These are phyloP conservation scores for Mortierella polycephala DNA, from an alignment of 371 early-diverging fungal species.

Conservation along the genomic window DNA sequence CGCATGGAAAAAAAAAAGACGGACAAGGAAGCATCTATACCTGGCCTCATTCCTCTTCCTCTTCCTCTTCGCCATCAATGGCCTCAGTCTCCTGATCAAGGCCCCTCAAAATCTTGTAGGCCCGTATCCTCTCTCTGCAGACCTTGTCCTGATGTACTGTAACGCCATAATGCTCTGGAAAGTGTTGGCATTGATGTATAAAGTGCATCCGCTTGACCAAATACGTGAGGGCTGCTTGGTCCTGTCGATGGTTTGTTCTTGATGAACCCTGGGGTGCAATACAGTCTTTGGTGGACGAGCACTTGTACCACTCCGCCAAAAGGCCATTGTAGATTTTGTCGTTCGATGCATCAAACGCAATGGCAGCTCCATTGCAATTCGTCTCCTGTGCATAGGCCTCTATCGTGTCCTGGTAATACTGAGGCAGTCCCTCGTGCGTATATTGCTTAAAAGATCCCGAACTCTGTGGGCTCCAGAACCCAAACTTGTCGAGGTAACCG, in stretches of 20 bases:
- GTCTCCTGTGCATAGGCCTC: constrained; percentile 57
- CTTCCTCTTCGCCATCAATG: constrained; percentile 25
- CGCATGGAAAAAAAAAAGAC: background rate
- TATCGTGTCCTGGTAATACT: constrained; percentile 59
- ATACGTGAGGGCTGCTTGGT: constrained; percentile 72
- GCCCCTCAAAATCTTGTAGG: constrained; percentile 53
- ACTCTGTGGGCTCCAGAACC: constrained; percentile 70
- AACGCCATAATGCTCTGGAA: constrained; percentile 64
- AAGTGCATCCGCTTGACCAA: constrained; percentile 54
- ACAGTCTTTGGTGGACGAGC: constrained; percentile 65
- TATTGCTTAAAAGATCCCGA: constrained; percentile 62
- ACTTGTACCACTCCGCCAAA: constrained; percentile 66
- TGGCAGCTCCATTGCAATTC: constrained; percentile 75
- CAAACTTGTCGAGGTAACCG: constrained; percentile 56
- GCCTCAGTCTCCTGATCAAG: constrained; percentile 24
- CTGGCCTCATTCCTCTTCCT: constrained; percentile 18
- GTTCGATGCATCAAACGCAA: constrained; percentile 67
- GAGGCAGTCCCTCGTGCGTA: constrained; percentile 70
- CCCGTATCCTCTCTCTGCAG: constrained; percentile 56
- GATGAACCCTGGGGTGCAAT: constrained; percentile 73
- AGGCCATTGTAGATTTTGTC: constrained; percentile 59
- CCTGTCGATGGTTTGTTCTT: constrained; percentile 72
- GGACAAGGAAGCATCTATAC: background rate
- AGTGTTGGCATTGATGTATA: constrained; percentile 38
- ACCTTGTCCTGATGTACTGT: constrained; percentile 65